Evolutionary conservation across 129 eudicot genomes (phyloP).

Genomic region (Logfia minima): DNA sequence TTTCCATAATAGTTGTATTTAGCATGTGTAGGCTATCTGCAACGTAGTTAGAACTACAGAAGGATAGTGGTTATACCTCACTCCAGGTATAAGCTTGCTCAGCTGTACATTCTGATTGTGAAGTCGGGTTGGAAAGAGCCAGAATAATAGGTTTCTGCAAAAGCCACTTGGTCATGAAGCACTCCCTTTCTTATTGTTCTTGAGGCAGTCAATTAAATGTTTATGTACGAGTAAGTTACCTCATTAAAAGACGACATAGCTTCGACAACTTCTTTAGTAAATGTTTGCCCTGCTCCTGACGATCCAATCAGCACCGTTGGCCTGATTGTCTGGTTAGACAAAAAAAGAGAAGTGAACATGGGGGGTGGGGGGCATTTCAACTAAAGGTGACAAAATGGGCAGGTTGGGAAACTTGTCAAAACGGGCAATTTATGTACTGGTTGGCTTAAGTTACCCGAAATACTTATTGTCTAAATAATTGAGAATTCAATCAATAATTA

Average conservation of each 20-base stretch:
- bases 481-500: not conserved
- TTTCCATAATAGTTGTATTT: not conserved
- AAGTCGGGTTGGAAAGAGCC: constrained; percentile 97
- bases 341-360: not conserved
- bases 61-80: constrained; percentile 49
- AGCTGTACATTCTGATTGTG: constrained; percentile 98
- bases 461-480: not conserved
- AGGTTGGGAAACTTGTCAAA: not conserved
- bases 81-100: constrained; percentile 97
- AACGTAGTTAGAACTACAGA: constrained; percentile 6
- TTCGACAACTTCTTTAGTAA: constrained; percentile 86
- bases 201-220: not conserved
- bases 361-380: not conserved
- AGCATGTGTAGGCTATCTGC: not conserved
- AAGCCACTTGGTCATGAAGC: not conserved
- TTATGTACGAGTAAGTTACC: constrained; percentile 41
- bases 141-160: constrained; percentile 92
- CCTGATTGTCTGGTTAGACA: constrained; percentile 61
- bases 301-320: constrained; percentile 97
- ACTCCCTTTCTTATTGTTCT: constrained; percentile 5
- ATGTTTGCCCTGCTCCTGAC: constrained; percentile 95
- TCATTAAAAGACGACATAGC: constrained; percentile 82
- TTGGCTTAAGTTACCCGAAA: not conserved
- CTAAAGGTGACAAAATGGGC: not conserved
- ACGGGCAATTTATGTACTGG: not conserved